These are phyloP conservation scores for Dryadomyces quercivorus DNA, from an alignment of 2,329 filamentous ascomycete genomes.

Conservation along the genomic window DNA sequence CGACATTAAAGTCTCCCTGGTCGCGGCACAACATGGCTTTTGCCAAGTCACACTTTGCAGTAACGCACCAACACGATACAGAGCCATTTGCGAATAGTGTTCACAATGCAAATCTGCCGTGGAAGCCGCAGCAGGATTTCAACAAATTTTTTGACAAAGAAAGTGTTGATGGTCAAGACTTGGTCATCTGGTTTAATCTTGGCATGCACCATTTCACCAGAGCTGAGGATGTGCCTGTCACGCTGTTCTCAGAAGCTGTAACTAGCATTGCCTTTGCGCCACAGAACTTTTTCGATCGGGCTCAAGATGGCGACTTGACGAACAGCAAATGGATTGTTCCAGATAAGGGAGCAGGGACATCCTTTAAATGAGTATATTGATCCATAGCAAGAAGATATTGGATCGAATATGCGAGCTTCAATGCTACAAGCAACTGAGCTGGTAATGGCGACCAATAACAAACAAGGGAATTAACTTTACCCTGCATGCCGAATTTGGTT, in stretches of 20 bases:
- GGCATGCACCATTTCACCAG: slow-evolving; percentile 38
- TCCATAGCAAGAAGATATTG: no score
- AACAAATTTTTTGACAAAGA: slow-evolving; percentile 30
- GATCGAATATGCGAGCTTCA: no score
- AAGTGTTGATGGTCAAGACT: slow-evolving; percentile 24
- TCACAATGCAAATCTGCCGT: slow-evolving; percentile 20
- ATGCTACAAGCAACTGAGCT: no score
- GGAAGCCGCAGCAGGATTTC: slow-evolving; percentile 28
- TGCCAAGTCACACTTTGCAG: slow-evolving; percentile 22
- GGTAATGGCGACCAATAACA: background rate
- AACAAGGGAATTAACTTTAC: background rate
- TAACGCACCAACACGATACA: slow-evolving; percentile 31
- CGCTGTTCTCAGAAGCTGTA: slow-evolving; percentile 20
- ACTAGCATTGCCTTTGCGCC: slow-evolving; percentile 21
- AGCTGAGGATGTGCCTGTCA: slow-evolving; percentile 24
- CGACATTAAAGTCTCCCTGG: slow-evolving; percentile 22
- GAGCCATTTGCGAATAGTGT: slow-evolving; percentile 26
- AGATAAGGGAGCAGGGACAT: slow-evolving; percentile 2
- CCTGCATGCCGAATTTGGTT: background rate
- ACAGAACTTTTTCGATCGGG: slow-evolving; percentile 21
- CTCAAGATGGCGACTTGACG: slow-evolving; percentile 23
- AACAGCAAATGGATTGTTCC: slow-evolving; percentile 22
- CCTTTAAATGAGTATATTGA: background rate
- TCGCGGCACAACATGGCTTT: slow-evolving; percentile 8
- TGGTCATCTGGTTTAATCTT: slow-evolving; percentile 37